phyloP scores from a whole-genome alignment of 345 rosid species.

The Schrenkiella parvula region DNA sequence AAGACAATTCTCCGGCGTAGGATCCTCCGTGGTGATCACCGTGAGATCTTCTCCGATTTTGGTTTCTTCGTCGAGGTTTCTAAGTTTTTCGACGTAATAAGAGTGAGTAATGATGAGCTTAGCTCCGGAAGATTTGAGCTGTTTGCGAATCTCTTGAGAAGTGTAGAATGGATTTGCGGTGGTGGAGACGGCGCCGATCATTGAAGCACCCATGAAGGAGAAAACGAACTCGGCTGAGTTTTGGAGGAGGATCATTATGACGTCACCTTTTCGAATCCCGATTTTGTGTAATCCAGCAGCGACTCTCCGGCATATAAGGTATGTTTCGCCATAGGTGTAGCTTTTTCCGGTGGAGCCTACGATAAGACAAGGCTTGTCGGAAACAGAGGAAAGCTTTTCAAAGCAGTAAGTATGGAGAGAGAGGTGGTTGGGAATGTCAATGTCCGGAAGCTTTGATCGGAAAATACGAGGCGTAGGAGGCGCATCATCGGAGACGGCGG shows the following conservation, averaged over 20 bases:
- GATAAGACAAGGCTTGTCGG: conserved; percentile 61
- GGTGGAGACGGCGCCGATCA: conserved; percentile 78
- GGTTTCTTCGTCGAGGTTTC: conserved; percentile 1
- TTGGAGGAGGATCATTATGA: conserved; percentile 80
- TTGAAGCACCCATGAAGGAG: conserved; percentile 85
- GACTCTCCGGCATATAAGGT: conserved; percentile 40
- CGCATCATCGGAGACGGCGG: conserved; percentile 7
- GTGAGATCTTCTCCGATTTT: conserved; percentile 42
- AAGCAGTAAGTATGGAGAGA: conserved; percentile 81
- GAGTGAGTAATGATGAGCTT: conserved; percentile 73
- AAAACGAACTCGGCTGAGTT: conserved; percentile 81
- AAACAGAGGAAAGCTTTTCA: conserved; percentile 35
- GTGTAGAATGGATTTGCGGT: conserved; percentile 92
- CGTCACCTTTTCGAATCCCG: conserved; percentile 69
- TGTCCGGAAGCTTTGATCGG: conserved; percentile 78
- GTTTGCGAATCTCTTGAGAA: conserved; percentile 61
- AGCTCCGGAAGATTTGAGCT: conserved; percentile 42
- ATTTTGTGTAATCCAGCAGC: conserved; percentile 60
- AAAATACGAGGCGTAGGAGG: conserved; percentile 40
- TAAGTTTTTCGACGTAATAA: conserved; percentile 58
- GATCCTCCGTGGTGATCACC: conserved; percentile 56
- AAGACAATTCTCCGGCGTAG: conserved; percentile 57
- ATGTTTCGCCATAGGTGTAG: conserved; percentile 51
- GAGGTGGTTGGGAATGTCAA: conserved; percentile 63
- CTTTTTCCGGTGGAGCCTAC: conserved; percentile 48